Base-by-base conservation (phyloP, 2,329 filamentous ascomycete genomes). In the Colletotrichum aenigma region DNA sequence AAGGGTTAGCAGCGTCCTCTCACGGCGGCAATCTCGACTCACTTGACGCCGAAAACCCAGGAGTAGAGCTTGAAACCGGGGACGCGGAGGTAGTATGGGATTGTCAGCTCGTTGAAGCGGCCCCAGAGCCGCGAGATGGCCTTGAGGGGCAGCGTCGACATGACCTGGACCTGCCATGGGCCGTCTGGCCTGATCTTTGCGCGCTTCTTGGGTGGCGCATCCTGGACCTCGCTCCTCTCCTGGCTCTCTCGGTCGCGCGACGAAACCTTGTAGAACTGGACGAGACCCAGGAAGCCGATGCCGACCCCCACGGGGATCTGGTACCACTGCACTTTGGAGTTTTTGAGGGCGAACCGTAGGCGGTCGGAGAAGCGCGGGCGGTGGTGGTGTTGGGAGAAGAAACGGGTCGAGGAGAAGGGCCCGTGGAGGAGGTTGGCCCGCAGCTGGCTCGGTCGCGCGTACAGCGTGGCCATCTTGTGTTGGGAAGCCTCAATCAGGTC, bases 41-140 rank as follows among this genome's bases (percentile, higher is more conserved):
- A 90, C 89, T 94, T 94, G 82, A 98, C 96, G n/a, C 96, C 96
- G 81, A 98, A 98, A 48, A 96, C 90, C 87, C 91, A 97, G 2
- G 95, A 93, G 85, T 98, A 98, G 2, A 98, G 91, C 83, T 95
- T 96, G 87, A 98, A 98, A 16, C 96, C 96, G 2, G 96, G 96
- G 1, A 96, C 91, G 7, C 96, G 94, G 28, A 98, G 89, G 83
- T 95, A 96, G 86, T 97, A 96, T 0, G 96, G 96, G 48, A 98
- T 94, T 13, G 93, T 92, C 64, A 98, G 87, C 83, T 98, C 96
- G 84, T 98, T 98, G 88, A 98, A 98, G 67, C 89, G 91, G 48
- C 96, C 96, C 96, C 96, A 98, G 78, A 97, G 82, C 62, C 96
- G 91, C 38, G 96, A 98, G 60, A 98, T 90, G 43, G 95, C 96